Evolutionary conservation across 2,329 filamentous ascomycete genomes (phyloP), one percentile per base, ranked within the genome.

Genomic region (Colletotrichum gigasporum): DNA sequence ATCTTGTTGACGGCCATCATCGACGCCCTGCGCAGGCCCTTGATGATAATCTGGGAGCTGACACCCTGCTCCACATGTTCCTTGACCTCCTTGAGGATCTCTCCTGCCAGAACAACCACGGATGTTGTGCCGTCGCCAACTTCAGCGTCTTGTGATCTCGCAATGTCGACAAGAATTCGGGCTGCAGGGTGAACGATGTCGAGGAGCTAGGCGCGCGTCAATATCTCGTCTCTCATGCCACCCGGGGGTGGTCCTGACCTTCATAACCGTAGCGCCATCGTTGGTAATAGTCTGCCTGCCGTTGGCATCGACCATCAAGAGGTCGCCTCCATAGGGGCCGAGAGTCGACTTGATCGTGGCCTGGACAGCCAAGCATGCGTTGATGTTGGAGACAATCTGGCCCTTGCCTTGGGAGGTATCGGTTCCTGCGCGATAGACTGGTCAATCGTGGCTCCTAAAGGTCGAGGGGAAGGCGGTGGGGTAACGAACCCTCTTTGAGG

Each of bases 181-280:
- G 96, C 96, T 71, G 96, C 96, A 71, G 96, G 96, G 83, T 99
- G 96, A 67, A 99, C 93, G 74, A 99, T 98, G 78, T 99, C 96
- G 77, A 99, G 91, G 58, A 99, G 91, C 93, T 96, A 73, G 39
- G 10, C 5, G 34, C 42, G 30, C 20, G 22, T 58, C 20, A 65
- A 45, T 30, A 8, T 9, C 9, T 4, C 10, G 18, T 30, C 30
- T 12, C 26, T 4, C 10, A 10, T n/a, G 7, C 32, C 37, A n/a
- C n/a, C 5, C n/a, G 35, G 18, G 22, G 18, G 26, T 24, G 32
- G 22, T 59, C 44, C 79, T 71, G 78, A 93, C 92, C 90, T 97
- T 98, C 96, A 99, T 99, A 67, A 98, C 96, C 52, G 96, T 99
- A 50, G 96, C 96, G 75, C 96, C 96, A 83, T 99, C 96, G 81